Evolutionary conservation across 192 early-diverging fungal species (phyloP), one percentile per base, ranked within the genome.

Genomic region (Coemansia sp.): DNA sequence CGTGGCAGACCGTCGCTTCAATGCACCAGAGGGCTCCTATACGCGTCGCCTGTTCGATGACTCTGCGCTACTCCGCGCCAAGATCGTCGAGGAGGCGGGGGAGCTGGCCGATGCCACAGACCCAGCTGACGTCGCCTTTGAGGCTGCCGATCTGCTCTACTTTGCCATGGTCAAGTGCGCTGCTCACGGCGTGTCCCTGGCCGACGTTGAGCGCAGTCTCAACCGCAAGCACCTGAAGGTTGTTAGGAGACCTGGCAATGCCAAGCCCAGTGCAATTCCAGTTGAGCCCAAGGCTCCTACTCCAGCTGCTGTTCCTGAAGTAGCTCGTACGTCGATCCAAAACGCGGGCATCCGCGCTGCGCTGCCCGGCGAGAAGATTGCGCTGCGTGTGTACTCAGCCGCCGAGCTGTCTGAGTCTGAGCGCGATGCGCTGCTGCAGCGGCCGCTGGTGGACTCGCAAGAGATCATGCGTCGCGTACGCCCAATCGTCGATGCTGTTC

Each of bases 71-170:
- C 86, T 99, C 32, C 80, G 87, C 57, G 88, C 95, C 63, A 99
- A 99, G 87, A 92, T 99, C 66, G 87, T 94, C 81, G 97, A 99
- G 75, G 96, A 98, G 80, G 97, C 97, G 1, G 86, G 90, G 10
- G 97, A 98, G 77, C 73, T 99, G 32, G 94, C 93, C 59, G 89
- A 93, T 23, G 95, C 97, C 44, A 84, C 70, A 2, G 78, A 69
- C 1, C 77, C 84, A 41, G 89, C 90, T 14, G 93, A 98, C 7
- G 89, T 98, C 76, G 94, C 95, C 3, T 96, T 91, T 86, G 96
- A 99, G 80, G 91, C 95, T 8, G 96, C 97, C 15, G 97, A 99
- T 75, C 73, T 98, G 62, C 87, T 99, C 63, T 99, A 97, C 84
- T 99, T 99, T 86, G 89, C 94, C 6, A 78, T 99, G 67, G 88